Evolutionary conservation across 441 rosid genomes (phyloP), one percentile per base, ranked within the genome.

Genomic region (Codiaeum variegatum): DNA sequence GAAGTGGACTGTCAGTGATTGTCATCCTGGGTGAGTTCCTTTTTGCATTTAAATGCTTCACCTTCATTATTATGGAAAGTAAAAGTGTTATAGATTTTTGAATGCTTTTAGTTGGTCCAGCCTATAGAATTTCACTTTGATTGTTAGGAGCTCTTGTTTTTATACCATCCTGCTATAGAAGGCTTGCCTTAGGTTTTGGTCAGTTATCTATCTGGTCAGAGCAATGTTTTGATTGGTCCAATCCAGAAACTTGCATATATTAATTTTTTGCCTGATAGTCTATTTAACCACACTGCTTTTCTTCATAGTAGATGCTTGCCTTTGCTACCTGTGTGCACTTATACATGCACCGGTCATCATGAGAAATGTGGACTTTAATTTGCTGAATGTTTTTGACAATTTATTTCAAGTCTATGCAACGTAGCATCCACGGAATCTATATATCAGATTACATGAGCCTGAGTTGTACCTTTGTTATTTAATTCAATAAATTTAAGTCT

Each of bases 1-100:
- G 66, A 90, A 85, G 79, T 95, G 98, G 98, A 89, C 85, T 62
- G 73, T 89, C 63, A 84, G 79, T 72, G 99, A 95, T 76, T 95
- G 95, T 76, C 97, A 95, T 86, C 94, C 98, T 21, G 97, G 98
- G 98, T 93, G 75, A 71, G 91, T 81, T 66, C 60, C 59, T 63
- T 74, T 54, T 79, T 58, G 18, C 26, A 26, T 28, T 32, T 56
- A 34, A 5, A 1, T 62, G 24, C 23, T 40, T 13, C 46, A 21
- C n/a, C 49, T 75, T 54, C 28, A 5, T 5, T 8, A 12, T 34
- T 63, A 12, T 9, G 46, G 24, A 28, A 26, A 21, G 32, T 24
- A 34, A 16, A 21, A 19, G 34, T 13, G 34, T 38, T 28, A 16
- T 4, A 23, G 28, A 2, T 34, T 56, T 56, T 6, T 28, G 18